phyloP scores from a whole-genome alignment of 345 rosid genomes.

The Viola odorata region DNA sequence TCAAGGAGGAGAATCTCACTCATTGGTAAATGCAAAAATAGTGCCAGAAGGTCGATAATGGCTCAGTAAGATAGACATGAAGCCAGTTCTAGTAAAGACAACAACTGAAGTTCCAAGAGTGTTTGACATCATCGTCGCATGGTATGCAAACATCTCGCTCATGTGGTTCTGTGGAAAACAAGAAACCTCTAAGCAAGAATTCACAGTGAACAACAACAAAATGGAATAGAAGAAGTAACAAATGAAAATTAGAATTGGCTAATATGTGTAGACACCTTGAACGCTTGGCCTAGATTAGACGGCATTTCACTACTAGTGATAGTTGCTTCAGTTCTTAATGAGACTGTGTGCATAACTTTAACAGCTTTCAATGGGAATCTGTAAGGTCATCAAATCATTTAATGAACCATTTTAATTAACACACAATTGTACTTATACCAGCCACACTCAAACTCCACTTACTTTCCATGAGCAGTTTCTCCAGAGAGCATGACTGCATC shows the following conservation, averaged over 20 bases:
- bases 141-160: conserved; percentile 99
- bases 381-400: conserved; percentile 18
- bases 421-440: background rate
- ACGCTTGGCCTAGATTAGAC: conserved; percentile 84
- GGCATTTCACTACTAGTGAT: conserved; percentile 72
- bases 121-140: conserved; percentile 99
- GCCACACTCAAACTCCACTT: conserved; percentile 21
- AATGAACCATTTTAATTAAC: background rate
- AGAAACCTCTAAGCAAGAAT: conserved; percentile 13
- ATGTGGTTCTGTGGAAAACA: conserved; percentile 65
- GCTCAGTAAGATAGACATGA: conserved; percentile 88
- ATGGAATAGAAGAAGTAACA: background rate
- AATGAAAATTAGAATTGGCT: background rate
- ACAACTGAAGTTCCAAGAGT: conserved; percentile 93
- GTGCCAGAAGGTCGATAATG: conserved; percentile 98
- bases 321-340: conserved; percentile 89
- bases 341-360: conserved; percentile 97
- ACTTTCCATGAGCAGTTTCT: conserved; percentile 99
- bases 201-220: conserved; percentile 6
- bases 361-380: conserved; percentile 95
- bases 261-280: conserved; percentile 39
- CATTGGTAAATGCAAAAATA: conserved; percentile 83
- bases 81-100: conserved; percentile 96
- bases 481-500: conserved; percentile 99
- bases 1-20: conserved; percentile 42